phyloP scores from a whole-genome alignment of 352 stramenopile genomes.

The Phytophthora podocarpi region DNA sequence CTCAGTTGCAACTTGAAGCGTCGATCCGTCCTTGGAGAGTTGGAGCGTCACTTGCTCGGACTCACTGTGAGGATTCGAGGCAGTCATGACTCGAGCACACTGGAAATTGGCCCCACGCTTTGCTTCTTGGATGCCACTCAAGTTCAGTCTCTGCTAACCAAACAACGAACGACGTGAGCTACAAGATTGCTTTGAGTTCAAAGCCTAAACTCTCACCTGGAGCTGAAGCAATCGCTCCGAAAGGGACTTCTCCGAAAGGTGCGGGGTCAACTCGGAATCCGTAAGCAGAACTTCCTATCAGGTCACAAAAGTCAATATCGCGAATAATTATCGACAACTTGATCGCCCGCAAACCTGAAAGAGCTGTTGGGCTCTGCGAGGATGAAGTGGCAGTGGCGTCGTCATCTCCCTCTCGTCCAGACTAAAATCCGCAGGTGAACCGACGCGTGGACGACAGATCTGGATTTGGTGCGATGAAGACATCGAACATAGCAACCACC shows the following conservation, averaged over 20 bases:
- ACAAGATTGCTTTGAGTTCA: background rate
- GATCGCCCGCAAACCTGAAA: too few species aligned
- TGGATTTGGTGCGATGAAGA: too few species aligned
- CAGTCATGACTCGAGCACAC: background rate
- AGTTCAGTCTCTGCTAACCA: constrained; percentile 19
- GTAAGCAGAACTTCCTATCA: constrained; percentile 37
- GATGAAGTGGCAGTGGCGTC: constrained; percentile 34
- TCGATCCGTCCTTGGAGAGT: constrained; percentile 24
- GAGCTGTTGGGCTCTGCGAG: constrained; percentile 38
- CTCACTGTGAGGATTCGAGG: background rate
- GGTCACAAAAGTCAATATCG: too few species aligned
- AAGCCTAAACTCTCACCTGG: constrained; percentile 26
- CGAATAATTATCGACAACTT: too few species aligned
- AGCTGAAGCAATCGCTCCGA: constrained; percentile 34
- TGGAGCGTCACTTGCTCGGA: constrained; percentile 6
- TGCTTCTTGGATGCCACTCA: constrained; percentile 33
- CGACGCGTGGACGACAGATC: constrained; percentile 2
- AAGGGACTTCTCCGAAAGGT: constrained; percentile 26
- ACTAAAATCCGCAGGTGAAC: constrained; percentile 8
- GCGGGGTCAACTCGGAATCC: constrained; percentile 21
- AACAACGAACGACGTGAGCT: background rate
- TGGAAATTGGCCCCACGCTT: constrained; percentile 38
- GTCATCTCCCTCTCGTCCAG: background rate
- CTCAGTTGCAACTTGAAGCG: constrained; percentile 1
- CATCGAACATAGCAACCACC: background rate